Evolutionary conservation across 148 eudicot genomes (phyloP).

Genomic region (Nepenthes mirabilis): DNA sequence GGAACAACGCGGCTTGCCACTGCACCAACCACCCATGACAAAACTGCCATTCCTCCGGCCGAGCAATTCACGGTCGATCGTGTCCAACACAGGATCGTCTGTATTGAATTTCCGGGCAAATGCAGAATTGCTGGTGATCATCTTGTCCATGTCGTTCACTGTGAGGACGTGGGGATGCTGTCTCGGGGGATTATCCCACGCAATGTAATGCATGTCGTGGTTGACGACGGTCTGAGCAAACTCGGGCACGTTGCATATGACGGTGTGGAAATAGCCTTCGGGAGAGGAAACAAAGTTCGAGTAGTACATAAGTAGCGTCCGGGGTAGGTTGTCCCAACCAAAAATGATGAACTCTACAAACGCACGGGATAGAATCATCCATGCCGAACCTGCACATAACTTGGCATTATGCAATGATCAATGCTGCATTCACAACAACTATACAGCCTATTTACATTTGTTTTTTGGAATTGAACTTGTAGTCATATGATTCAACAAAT

Average conservation of each 20-base stretch:
- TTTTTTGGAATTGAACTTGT: too few species aligned
- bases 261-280: slow-evolving; percentile 89
- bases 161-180: slow-evolving; percentile 74
- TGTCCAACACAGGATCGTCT: slow-evolving; percentile 53
- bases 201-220: slow-evolving; percentile 84
- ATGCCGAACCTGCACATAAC: slow-evolving; percentile 73
- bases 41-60: slow-evolving; percentile 48
- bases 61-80: slow-evolving; percentile 52
- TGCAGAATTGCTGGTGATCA: slow-evolving; percentile 59
- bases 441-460: too few species aligned
- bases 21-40: slow-evolving; percentile 91
- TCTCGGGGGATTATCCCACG: slow-evolving; percentile 83
- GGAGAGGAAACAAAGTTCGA: slow-evolving; percentile 87
- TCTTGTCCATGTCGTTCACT: slow-evolving; percentile 36
- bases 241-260: slow-evolving; percentile 67
- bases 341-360: slow-evolving; percentile 71
- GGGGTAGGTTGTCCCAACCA: slow-evolving; percentile 97
- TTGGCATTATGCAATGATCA: too few species aligned
- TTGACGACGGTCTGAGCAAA: slow-evolving; percentile 50
- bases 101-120: slow-evolving; percentile 75
- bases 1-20: slow-evolving; percentile 47
- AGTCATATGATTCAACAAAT: too few species aligned
- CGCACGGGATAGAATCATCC: slow-evolving; percentile 79
- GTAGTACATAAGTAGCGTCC: slow-evolving; percentile 87
- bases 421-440: too few species aligned